Evolutionary conservation across 2,329 filamentous ascomycete species (phyloP), one percentile per base, ranked within the genome.

Genomic region (Pseudodiploospora longispora): DNA sequence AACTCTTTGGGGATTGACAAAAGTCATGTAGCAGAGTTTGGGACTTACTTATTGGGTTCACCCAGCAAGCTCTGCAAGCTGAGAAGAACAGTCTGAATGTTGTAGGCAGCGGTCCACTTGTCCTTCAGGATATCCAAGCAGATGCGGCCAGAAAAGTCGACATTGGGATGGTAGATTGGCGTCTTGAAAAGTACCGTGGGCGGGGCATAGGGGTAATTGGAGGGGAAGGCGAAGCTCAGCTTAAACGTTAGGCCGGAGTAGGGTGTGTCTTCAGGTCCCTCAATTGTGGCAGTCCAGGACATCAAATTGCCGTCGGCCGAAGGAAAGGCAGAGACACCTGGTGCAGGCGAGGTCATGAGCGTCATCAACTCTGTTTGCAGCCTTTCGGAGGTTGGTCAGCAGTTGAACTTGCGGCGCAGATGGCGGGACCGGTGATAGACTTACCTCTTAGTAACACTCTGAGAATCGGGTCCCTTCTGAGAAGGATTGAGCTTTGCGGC

Each of bases 61-160:
- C 91, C 93, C 30, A 98, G 76, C 59, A 98, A 71, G 66, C 90
- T 96, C 69, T 98, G 93, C 66, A 98, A 69, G 56, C 91, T 97
- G 58, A 98, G 67, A 44, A 98, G 72, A 38, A 98, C 87, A 38
- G 85, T 95, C 66, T 94, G 87, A 50, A 95, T 89, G 61, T 97
- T 97, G 76, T 96, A 94, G 36, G 94, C 90, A 12, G 93, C 89
- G 47, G 89, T 95, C 93, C 93, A 98, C 72, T 96, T 96, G 67
- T 97, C 93, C 76, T 96, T 97, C 52, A 98, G 75, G 55, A 98
- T 98, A 61, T 98, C 94, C 49, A 98, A 76, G 65, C 93, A 98
- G 67, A 98, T 98, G 45, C 93, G 80, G 35, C 93, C 93, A 4
- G 86, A 90, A 71, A 98, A 96, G 70, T 98, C 93, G 56, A 98